A percentile compares a stretch with the other conserved stretches of the same genome.
phyloP scores from a whole-genome alignment of 164 flowering plant genomes.

The Stephania yunnanensis region DNA sequence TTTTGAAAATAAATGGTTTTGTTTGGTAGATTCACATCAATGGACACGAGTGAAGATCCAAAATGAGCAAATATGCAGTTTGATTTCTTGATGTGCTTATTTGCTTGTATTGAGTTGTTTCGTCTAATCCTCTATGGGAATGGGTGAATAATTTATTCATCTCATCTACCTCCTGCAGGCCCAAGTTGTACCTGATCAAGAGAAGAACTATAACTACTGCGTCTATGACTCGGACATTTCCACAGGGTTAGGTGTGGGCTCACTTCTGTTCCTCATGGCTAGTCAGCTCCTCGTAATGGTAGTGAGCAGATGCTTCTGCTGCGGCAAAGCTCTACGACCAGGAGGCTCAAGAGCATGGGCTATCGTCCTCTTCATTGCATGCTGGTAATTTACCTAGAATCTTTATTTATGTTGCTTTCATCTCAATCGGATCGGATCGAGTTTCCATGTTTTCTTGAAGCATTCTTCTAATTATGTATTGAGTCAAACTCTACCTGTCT shows the following conservation, averaged over 20 bases:
- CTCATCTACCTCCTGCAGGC: conserved; percentile 41
- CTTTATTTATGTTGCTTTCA: neutral
- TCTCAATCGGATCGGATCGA: too few species aligned
- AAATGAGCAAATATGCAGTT: neutral
- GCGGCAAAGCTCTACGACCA: conserved; percentile 71
- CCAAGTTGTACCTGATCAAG: conserved; percentile 24
- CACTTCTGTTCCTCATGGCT: conserved; percentile 62
- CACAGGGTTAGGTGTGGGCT: conserved; percentile 75
- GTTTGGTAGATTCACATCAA: neutral
- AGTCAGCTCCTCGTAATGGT: conserved; percentile 61
- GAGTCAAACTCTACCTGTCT: too few species aligned
- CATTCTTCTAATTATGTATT: too few species aligned
- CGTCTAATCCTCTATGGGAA: neutral
- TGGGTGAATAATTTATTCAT: neutral
- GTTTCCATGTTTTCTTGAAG: too few species aligned
- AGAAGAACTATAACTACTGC: conserved; percentile 44
- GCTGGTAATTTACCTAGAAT: conserved; percentile 55
- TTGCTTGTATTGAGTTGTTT: too few species aligned
- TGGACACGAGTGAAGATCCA: neutral
- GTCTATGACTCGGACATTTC: conserved; percentile 81
- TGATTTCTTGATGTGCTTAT: too few species aligned
- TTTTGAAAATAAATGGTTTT: neutral
- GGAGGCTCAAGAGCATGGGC: conserved; percentile 88
- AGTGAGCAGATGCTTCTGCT: conserved; percentile 87
- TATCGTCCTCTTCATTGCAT: conserved; percentile 60